Conservation (phyloP, 352 stramenopile species). For the Phytophthora aleatoria region DNA sequence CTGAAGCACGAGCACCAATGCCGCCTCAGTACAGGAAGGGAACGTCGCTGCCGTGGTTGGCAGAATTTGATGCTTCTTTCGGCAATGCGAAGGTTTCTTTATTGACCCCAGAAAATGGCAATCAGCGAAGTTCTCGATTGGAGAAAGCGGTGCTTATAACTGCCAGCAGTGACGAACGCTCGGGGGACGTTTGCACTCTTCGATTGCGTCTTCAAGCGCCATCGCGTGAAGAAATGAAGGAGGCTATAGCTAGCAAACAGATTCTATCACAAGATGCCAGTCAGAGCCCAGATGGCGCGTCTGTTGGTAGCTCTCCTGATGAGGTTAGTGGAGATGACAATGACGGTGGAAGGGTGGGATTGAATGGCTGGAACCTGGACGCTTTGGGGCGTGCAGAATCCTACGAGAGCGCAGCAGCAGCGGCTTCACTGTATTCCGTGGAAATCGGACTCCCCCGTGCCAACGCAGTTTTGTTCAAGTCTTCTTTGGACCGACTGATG, state of each 20-base stretch:
- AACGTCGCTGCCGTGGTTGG: slow-evolving; percentile 58
- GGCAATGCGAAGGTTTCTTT: slow-evolving; percentile 53
- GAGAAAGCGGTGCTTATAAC: slow-evolving; percentile 54
- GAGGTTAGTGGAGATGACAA: slow-evolving; percentile 78
- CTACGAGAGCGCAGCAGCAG: slow-evolving; percentile 62
- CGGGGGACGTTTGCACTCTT: slow-evolving; percentile 47
- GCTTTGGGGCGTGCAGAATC: slow-evolving; percentile 59
- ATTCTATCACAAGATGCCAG: slow-evolving; percentile 73
- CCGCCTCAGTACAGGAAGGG: slow-evolving; percentile 25
- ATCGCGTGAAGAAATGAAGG: slow-evolving; percentile 50
- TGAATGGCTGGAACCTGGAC: slow-evolving; percentile 85
- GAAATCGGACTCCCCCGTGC: slow-evolving; percentile 65
- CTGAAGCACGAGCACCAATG: slow-evolving; percentile 19
- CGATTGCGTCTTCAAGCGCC: slow-evolving; percentile 55
- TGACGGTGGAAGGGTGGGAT: slow-evolving; percentile 72
- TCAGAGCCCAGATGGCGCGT: slow-evolving; percentile 51
- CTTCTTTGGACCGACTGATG: slow-evolving; percentile 78
- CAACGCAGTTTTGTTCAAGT: slow-evolving; percentile 63
- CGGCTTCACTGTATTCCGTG: slow-evolving; percentile 61
- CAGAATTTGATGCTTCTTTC: slow-evolving; percentile 69
- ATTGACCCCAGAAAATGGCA: slow-evolving; percentile 52
- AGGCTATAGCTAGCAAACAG: slow-evolving; percentile 61
- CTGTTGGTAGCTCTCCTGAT: slow-evolving; percentile 25
- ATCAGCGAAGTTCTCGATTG: slow-evolving; percentile 53
- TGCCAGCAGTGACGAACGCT: slow-evolving; percentile 39